Evolutionary conservation across 768 basidiomycete species (phyloP).

Genomic region (Gloeostereum incarnatum): DNA sequence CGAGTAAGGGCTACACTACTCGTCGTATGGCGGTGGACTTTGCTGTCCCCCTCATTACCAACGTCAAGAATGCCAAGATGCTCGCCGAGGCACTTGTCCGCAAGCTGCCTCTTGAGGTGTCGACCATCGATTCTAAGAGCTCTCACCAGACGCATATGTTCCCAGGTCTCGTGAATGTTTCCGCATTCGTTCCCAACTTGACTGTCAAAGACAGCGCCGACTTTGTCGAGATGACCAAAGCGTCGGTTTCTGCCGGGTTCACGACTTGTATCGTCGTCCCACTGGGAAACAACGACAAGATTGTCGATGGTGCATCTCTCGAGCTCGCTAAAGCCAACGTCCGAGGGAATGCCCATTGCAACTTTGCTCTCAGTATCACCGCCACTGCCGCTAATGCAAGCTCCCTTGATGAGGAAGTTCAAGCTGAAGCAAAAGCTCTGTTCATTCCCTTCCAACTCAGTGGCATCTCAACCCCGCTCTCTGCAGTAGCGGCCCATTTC

Average conservation of each 20-base stretch:
- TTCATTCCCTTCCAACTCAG: conserved; percentile 71
- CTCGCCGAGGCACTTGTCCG: conserved; percentile 88
- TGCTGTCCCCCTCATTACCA: conserved; percentile 93
- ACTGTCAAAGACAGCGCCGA: conserved; percentile 44
- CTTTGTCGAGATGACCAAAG: conserved; percentile 61
- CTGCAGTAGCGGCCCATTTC: conserved; percentile 80
- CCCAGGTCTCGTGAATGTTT: conserved; percentile 86
- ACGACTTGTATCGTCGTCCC: conserved; percentile 79
- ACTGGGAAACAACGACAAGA: conserved; percentile 46
- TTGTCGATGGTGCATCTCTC: conserved; percentile 61
- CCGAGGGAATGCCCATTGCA: conserved; percentile 64
- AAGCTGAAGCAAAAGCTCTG: conserved; percentile 74
- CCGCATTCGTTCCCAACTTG: conserved; percentile 76
- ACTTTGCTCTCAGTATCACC: conserved; percentile 77
- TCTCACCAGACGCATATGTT: conserved; percentile 86
- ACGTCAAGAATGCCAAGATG: conserved; percentile 97
- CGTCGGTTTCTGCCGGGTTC: conserved; percentile 85
- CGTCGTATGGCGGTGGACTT: conserved; percentile 99
- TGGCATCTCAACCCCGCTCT: conserved; percentile 43
- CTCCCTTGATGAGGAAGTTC: conserved; percentile 61
- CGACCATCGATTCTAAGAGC: conserved; percentile 87
- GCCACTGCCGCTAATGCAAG: conserved; percentile 63
- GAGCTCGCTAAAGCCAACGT: conserved; percentile 62
- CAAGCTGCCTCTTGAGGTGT: conserved; percentile 85
- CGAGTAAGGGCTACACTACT: conserved; percentile 93